phyloP scores from a whole-genome alignment of 83 land plant species.

The Picea engelmannii region DNA sequence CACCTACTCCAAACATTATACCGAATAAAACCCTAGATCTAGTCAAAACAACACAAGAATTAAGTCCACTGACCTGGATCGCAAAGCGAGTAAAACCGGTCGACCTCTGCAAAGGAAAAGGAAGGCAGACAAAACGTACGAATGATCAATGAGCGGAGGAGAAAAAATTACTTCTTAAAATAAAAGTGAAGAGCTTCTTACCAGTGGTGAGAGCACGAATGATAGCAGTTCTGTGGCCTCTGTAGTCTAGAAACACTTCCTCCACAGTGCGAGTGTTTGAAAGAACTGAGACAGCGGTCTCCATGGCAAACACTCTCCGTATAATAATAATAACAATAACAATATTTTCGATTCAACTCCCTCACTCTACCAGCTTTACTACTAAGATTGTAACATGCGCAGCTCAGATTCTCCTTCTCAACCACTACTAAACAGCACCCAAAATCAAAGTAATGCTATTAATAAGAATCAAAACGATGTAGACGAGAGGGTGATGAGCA shows the following conservation, averaged over 20 bases:
- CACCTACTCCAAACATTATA: background rate
- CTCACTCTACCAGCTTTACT: too few relatives aligned
- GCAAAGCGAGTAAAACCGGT: slow-evolving; percentile 6
- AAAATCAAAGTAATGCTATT: too few relatives aligned
- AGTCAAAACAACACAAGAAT: background rate
- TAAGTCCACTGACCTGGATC: slow-evolving; percentile 6
- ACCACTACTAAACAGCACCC: too few relatives aligned
- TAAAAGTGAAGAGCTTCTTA: slow-evolving; percentile 14
- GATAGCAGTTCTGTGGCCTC: slow-evolving; percentile 53
- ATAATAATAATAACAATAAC: background rate
- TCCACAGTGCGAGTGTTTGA: slow-evolving; percentile 64
- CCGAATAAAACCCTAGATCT: slow-evolving; percentile 3
- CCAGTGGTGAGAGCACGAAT: slow-evolving; percentile 68
- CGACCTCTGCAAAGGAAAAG: slow-evolving; percentile 3
- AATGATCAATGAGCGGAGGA: background rate
- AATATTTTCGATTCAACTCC: too few relatives aligned
- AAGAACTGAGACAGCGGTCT: slow-evolving; percentile 33
- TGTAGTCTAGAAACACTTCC: slow-evolving; percentile 74
- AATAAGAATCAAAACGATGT: too few relatives aligned
- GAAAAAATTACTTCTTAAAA: background rate
- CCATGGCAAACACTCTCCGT: slow-evolving; percentile 25
- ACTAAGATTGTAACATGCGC: too few relatives aligned
- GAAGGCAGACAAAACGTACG: background rate
- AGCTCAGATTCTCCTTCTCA: too few relatives aligned
- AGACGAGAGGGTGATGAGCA: too few relatives aligned